Percentiles rank a stretch among this genome's conserved stretches.
These are phyloP conservation scores for Leccinum obscurum DNA, from an alignment of 768 basidiomycete species.

Conservation along the genomic window DNA sequence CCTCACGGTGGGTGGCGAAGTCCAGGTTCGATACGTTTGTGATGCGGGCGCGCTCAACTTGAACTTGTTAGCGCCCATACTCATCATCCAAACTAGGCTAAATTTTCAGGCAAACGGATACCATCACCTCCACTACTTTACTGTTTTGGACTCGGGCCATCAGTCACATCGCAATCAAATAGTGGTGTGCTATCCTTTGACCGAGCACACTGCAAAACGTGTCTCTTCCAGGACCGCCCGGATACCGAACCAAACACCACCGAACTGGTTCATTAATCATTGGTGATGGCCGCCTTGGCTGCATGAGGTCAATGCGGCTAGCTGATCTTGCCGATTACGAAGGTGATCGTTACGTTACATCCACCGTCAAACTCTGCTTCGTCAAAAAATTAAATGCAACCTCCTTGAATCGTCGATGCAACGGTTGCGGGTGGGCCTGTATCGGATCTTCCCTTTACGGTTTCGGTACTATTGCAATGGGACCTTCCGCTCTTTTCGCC, in stretches of 20 bases:
- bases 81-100: neutral
- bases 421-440: conserved; percentile 1
- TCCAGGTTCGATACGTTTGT: no score
- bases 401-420: conserved; percentile 4
- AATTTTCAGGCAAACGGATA: neutral
- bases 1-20: no score
- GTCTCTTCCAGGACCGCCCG: neutral
- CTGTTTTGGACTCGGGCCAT: neutral
- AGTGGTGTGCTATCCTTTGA: neutral
- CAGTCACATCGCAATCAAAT: neutral
- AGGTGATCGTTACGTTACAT: conserved; percentile 2
- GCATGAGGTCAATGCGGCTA: conserved; percentile 11
- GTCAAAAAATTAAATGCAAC: conserved; percentile 8
- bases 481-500: neutral
- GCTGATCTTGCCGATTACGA: conserved; percentile 13
- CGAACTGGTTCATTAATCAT: conserved; percentile 10
- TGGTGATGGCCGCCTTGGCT: neutral
- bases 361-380: neutral
- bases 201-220: neutral
- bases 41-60: neutral
- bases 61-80: neutral
- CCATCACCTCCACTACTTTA: neutral
- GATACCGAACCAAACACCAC: neutral
- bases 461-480: conserved; percentile 1
- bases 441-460: conserved; percentile 7